Evolutionary conservation across 148 eudicot genomes (phyloP).

Genomic region (Salicornia ramosissima): DNA sequence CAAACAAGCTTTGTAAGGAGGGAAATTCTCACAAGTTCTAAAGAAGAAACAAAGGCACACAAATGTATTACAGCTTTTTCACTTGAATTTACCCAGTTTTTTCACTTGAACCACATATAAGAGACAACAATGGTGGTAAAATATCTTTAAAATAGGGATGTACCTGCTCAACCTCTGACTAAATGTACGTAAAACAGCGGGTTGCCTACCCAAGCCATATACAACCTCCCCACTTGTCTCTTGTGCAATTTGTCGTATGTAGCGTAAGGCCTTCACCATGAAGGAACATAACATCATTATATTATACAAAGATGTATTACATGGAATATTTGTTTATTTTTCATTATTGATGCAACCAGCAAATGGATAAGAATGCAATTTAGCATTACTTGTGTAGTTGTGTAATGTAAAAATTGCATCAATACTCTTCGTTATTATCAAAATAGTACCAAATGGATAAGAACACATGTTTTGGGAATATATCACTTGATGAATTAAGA

Average conservation of each 20-base stretch:
- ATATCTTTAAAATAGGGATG: neutral
- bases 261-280: conserved; percentile 68
- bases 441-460: neutral
- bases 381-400: neutral
- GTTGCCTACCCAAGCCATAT: conserved; percentile 86
- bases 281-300: neutral
- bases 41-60: neutral
- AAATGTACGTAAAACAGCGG: conserved; percentile 84
- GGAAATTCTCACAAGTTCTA: neutral
- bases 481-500: neutral
- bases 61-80: neutral
- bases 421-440: neutral
- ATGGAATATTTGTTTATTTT: neutral
- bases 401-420: neutral
- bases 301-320: neutral
- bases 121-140: neutral
- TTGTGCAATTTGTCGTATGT: conserved; percentile 83
- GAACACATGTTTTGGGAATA: neutral
- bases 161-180: conserved; percentile 94
- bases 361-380: neutral
- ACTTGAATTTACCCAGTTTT: neutral
- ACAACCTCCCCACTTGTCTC: conserved; percentile 95
- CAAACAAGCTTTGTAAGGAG: neutral
- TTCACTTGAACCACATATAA: neutral
- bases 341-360: neutral